Percentiles rank a stretch among this genome's conserved stretches.
Evolutionary conservation across 306 rosid species (phyloP).

Genomic region (Purshia tridentata): DNA sequence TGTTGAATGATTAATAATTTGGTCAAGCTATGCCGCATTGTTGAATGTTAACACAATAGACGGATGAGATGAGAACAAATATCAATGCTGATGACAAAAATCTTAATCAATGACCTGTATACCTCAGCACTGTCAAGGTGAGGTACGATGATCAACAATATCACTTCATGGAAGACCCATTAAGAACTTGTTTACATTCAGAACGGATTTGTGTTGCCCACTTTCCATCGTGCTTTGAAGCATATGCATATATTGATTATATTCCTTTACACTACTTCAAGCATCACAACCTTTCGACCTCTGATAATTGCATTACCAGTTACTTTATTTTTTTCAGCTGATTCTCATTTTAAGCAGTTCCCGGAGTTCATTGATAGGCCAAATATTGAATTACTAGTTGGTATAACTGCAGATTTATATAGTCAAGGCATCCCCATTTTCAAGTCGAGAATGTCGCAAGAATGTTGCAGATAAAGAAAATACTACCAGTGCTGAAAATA

Average conservation of each 20-base stretch:
- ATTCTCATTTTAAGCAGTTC: not conserved
- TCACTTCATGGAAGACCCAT: not conserved
- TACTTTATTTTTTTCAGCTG: not conserved
- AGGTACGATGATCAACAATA: not conserved
- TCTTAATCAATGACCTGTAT: not conserved
- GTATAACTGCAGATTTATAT: constrained; percentile 49
- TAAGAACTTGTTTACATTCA: not conserved
- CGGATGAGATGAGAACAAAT: not conserved
- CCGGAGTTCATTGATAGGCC: not conserved
- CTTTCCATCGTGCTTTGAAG: not conserved
- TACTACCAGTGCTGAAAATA: constrained; percentile 4
- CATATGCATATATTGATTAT: no score
- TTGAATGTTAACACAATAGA: not conserved
- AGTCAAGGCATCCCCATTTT: constrained; percentile 42
- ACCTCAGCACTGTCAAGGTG: not conserved
- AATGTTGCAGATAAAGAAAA: constrained; percentile 24
- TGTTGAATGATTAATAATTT: not conserved
- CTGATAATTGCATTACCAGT: not conserved
- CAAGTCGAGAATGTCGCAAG: constrained; percentile 25
- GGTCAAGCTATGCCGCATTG: not conserved
- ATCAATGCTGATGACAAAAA: not conserved
- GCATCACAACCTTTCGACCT: not conserved
- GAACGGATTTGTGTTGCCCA: not conserved
- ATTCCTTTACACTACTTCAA: not conserved
- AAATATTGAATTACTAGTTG: constrained; percentile 4